These are phyloP conservation scores for Aureoboletus auriporus DNA, from an alignment of 768 basidiomycete species.

Conservation along the genomic window DNA sequence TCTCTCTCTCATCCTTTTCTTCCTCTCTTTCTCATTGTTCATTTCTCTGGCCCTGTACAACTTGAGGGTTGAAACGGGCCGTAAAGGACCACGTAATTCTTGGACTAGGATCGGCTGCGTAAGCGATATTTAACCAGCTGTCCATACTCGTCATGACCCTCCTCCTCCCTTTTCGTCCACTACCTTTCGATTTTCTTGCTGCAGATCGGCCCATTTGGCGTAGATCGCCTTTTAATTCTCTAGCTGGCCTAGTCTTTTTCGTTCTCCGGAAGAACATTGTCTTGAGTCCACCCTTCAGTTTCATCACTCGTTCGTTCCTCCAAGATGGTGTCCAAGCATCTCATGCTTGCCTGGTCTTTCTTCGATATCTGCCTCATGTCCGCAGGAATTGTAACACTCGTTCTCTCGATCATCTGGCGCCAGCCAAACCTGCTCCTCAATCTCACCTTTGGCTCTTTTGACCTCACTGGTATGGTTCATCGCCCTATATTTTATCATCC, in stretches of 20 bases:
- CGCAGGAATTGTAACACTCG: slow-evolving; percentile 63
- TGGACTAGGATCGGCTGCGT: too few species aligned
- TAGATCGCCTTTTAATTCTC: slow-evolving; percentile 61
- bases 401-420: slow-evolving; percentile 70
- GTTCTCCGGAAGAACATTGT: slow-evolving; percentile 52
- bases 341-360: slow-evolving; percentile 70
- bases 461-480: slow-evolving; percentile 54
- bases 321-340: slow-evolving; percentile 66
- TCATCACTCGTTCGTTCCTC: background rate
- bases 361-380: slow-evolving; percentile 67
- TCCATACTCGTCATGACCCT: slow-evolving; percentile 2
- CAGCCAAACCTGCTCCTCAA: slow-evolving; percentile 67
- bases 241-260: slow-evolving; percentile 38
- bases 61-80: slow-evolving; percentile 2
- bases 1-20: background rate
- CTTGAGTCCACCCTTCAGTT: slow-evolving; percentile 7
- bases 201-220: slow-evolving; percentile 53
- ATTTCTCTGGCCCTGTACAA: background rate
- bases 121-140: slow-evolving; percentile 6
- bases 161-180: background rate
- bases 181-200: slow-evolving; percentile 15
- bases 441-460: slow-evolving; percentile 54
- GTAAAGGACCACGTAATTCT: slow-evolving; percentile 2
- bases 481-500: background rate
- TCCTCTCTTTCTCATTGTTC: background rate